phyloP scores from a whole-genome alignment of 805 yeast genomes.

The Saturnispora sanitii region DNA sequence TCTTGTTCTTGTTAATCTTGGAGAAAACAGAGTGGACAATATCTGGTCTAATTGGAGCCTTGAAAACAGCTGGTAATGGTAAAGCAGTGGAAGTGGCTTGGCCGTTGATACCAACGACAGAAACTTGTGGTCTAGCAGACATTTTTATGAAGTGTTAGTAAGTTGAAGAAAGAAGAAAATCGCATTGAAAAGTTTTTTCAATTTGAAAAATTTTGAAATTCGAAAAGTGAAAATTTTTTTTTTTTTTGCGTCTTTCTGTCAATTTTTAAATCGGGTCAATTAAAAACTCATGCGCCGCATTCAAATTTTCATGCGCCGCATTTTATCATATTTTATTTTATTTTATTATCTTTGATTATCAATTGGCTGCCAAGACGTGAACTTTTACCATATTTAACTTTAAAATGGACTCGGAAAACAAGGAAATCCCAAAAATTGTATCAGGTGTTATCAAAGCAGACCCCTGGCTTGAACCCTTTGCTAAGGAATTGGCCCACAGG shows the following conservation, averaged over 20 bases:
- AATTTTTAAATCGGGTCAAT: too few relatives aligned
- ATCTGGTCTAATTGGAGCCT: constrained; percentile 99
- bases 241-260: too few relatives aligned
- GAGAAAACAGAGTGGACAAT: constrained; percentile 98
- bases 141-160: constrained; percentile 16
- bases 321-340: too few relatives aligned
- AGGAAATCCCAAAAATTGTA: constrained; percentile 25
- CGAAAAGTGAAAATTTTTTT: constrained; percentile 7
- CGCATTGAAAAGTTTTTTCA: not conserved
- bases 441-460: constrained; percentile 63
- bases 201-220: not conserved
- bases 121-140: constrained; percentile 83
- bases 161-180: constrained; percentile 2
- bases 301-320: too few relatives aligned
- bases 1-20: constrained; percentile 99
- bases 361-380: too few relatives aligned
- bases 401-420: constrained; percentile 3
- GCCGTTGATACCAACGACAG: constrained; percentile 81
- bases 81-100: constrained; percentile 74
- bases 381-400: too few relatives aligned
- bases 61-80: constrained; percentile 96
- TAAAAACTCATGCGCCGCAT: too few relatives aligned
- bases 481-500: constrained; percentile 58
- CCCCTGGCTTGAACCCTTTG: constrained; percentile 79
- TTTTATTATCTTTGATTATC: too few relatives aligned